Conservation (phyloP, 2,329 filamentous ascomycete genomes). For the Chrysoporthe puriensis region DNA sequence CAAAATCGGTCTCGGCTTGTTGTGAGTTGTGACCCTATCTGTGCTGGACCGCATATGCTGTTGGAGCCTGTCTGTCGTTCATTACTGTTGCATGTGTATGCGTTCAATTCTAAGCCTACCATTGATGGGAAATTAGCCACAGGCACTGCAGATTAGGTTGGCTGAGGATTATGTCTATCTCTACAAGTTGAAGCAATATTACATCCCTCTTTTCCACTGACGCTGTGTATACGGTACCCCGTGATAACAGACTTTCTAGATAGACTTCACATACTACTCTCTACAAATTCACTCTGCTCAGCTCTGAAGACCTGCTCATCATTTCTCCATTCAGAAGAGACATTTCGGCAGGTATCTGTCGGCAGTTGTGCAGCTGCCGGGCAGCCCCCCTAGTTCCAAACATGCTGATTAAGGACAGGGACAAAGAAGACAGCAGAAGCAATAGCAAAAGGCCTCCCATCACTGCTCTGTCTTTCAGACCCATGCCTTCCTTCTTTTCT, state of each 20-base stretch:
- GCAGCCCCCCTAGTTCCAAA: not conserved
- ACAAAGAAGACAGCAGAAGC: not conserved
- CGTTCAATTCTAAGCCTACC: not conserved
- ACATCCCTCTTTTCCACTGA: too few relatives aligned
- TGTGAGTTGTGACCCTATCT: too few relatives aligned
- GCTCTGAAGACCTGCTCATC: not conserved
- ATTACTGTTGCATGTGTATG: not conserved
- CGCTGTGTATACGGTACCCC: too few relatives aligned
- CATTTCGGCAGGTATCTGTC: not conserved
- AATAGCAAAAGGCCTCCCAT: too few relatives aligned
- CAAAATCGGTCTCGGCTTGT: not conserved
- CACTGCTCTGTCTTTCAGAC: too few relatives aligned
- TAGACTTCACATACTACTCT: too few relatives aligned
- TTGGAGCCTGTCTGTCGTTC: not conserved
- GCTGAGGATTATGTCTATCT: not conserved
- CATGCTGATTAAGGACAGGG: not conserved
- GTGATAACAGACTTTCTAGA: too few relatives aligned
- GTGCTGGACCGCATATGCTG: not conserved
- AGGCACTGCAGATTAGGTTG: not conserved
- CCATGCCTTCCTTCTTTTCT: not conserved
- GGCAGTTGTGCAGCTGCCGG: not conserved
- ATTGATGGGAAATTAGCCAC: not conserved
- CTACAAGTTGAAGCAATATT: not conserved
- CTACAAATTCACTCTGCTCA: not conserved
- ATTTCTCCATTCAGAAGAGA: not conserved